Evolutionary conservation across 2,329 filamentous ascomycete species (phyloP).

Genomic region (Rhytidhysteron rufulum): DNA sequence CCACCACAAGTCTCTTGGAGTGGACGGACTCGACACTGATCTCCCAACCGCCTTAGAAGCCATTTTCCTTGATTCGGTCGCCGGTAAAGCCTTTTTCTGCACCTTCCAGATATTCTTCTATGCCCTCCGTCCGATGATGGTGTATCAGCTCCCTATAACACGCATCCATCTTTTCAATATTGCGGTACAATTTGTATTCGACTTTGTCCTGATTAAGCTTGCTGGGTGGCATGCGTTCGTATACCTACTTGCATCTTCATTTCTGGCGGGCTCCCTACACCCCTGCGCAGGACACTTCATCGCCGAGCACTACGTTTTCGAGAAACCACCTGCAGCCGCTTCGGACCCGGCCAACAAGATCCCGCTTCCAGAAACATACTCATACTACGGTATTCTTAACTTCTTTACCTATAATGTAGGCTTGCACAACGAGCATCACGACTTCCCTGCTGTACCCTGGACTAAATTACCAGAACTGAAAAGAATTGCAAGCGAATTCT

Average conservation of each 20-base stretch:
- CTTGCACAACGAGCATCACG: conserved; percentile 97
- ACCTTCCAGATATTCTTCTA: conserved; percentile 99
- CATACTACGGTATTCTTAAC: conserved; percentile 93
- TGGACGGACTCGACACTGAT: conserved; percentile 93
- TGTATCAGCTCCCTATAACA: conserved; percentile 87
- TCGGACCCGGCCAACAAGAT: conserved; percentile 49
- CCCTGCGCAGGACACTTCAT: conserved; percentile 97
- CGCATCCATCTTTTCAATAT: conserved; percentile 82
- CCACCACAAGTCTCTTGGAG: conserved; percentile 96
- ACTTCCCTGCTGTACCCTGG: conserved; percentile 97
- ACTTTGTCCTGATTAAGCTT: conserved; percentile 62
- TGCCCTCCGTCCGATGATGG: conserved; percentile 88
- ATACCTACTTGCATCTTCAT: conserved; percentile 85
- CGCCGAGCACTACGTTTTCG: conserved; percentile 72
- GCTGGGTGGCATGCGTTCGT: conserved; percentile 63
- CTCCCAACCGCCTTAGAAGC: conserved; percentile 90
- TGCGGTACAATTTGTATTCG: conserved; percentile 70
- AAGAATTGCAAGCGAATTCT: conserved; percentile 83
- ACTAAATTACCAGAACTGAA: conserved; percentile 75
- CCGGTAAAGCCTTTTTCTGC: conserved; percentile 97
- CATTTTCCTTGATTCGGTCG: conserved; percentile 86
- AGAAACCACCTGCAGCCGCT: conserved; percentile 49
- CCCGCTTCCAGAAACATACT: conserved; percentile 84
- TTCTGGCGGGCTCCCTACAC: conserved; percentile 90
- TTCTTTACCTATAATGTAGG: conserved; percentile 95